Percentiles rank a stretch among this genome's conserved stretches.
phyloP scores from a whole-genome alignment of 805 yeast genomes.

The Saturnispora sekii region DNA sequence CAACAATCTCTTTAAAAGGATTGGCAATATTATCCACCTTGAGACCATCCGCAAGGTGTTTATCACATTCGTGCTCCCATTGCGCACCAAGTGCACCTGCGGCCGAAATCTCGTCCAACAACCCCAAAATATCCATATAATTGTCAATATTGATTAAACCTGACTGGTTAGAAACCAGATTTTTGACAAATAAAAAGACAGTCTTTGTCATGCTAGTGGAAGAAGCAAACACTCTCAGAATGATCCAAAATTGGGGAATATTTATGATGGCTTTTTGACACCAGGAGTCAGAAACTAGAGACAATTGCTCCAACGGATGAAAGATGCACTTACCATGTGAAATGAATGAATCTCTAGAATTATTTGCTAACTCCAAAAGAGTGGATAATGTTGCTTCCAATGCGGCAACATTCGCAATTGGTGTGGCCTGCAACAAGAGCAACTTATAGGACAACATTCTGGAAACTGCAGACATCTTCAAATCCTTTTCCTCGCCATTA shows the following conservation, averaged over 20 bases:
- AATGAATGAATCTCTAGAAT: slow-evolving; percentile 32
- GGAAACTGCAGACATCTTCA: slow-evolving; percentile 18
- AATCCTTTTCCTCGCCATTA: slow-evolving; percentile 17
- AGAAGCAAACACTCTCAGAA: slow-evolving; percentile 36
- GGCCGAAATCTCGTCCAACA: slow-evolving; percentile 71
- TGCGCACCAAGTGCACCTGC: slow-evolving; percentile 73
- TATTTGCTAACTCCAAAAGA: slow-evolving; percentile 16
- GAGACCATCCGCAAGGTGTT: slow-evolving; percentile 34
- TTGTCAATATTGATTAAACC: slow-evolving; percentile 36
- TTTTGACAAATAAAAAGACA: slow-evolving; percentile 40
- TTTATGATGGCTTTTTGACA: slow-evolving; percentile 28
- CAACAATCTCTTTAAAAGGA: slow-evolving; percentile 46
- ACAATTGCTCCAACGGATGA: slow-evolving; percentile 41
- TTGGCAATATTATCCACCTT: slow-evolving; percentile 32
- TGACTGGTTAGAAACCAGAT: slow-evolving; percentile 27
- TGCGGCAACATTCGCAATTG: slow-evolving; percentile 23
- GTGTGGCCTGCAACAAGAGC: slow-evolving; percentile 34
- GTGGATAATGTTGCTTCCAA: slow-evolving; percentile 21
- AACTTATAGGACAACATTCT: slow-evolving; percentile 46
- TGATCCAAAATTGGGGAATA: slow-evolving; percentile 39
- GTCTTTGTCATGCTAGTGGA: slow-evolving; percentile 31
- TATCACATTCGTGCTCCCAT: slow-evolving; percentile 57
- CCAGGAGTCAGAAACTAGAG: slow-evolving; percentile 35
- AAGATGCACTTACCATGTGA: slow-evolving; percentile 36
- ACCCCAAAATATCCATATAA: slow-evolving; percentile 57